phyloP scores from a whole-genome alignment of 1,139 yeast species.

The Candida pseudocylindracea region DNA sequence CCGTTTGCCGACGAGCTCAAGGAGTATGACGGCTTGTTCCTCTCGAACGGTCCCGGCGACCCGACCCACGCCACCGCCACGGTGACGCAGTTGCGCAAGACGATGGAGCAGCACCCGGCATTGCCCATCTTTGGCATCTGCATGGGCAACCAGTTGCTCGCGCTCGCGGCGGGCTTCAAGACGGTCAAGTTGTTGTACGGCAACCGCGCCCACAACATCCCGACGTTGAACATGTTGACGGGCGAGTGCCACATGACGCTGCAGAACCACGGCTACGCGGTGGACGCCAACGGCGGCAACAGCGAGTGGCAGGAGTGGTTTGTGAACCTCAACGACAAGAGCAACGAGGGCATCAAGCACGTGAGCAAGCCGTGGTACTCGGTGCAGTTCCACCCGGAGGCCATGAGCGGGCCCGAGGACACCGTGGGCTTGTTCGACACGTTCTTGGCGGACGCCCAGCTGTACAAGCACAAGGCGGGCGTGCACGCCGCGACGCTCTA shows the following conservation, averaged over 20 bases:
- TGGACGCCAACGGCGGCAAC: constrained; percentile 58
- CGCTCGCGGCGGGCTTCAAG: constrained; percentile 85
- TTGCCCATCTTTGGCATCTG: constrained; percentile 95
- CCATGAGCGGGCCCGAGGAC: constrained; percentile 96
- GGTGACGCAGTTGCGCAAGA: constrained; percentile 46
- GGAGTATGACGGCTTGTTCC: constrained; percentile 84
- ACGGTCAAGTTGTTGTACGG: constrained; percentile 90
- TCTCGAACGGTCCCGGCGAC: constrained; percentile 97
- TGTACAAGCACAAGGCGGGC: constrained; percentile 16
- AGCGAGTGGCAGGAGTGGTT: constrained; percentile 69
- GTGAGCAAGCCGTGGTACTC: constrained; percentile 72
- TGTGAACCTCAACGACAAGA: constrained; percentile 80
- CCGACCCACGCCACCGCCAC: constrained; percentile 85
- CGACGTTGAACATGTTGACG: constrained; percentile 72
- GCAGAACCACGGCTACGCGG: constrained; percentile 97
- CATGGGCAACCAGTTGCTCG: constrained; percentile 88
- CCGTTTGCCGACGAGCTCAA: constrained; percentile 81
- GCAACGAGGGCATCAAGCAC: constrained; percentile 96
- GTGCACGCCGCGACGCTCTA: too few relatives aligned
- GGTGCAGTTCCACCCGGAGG: constrained; percentile 97
- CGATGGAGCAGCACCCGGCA: constrained; percentile 38
- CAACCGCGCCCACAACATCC: constrained; percentile 96
- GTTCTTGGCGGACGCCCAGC: constrained; percentile 49
- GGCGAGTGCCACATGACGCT: constrained; percentile 95
- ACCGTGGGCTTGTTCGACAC: constrained; percentile 79